Evolutionary conservation across 129 eudicot species (phyloP), one percentile per base, ranked within the genome.

Genomic region (Flaveria sonorensis): DNA sequence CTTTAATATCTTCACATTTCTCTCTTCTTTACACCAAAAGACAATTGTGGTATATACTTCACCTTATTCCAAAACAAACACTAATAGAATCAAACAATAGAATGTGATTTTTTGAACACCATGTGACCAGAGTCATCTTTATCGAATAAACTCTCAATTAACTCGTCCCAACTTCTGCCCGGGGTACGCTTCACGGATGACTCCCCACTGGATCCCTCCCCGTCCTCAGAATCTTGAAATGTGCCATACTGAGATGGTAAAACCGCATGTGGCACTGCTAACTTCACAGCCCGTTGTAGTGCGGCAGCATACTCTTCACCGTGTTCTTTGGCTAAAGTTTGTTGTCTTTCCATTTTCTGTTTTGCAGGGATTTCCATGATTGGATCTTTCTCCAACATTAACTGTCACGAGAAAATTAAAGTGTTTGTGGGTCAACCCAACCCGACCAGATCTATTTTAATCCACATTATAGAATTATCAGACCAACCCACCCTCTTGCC

Each of bases 291-390:
- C 80, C 96, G 86, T 42, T 46, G 86, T 12, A 91, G 76, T 66
- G 98, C 97, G 73, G 97, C 96, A 61, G 80, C 85, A 68, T 94
- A 48, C 84, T 91, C 92, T 72, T 91, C 89, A 7, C 80, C 78
- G 32, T 91, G 96, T 73, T 91, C 98, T 81, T 76, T 87, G 13
- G 82, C 92, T 48, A 94, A 12, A 14, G 87, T 82, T 73, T 89
- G 69, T 67, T 89, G 96, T 64, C 97, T 51, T 81, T 94, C 96
- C 97, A 94, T 91, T 78, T 81, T 94, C 74, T 94, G 97, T 53
- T 86, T 68, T 78, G 85, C 47, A 36, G 99, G 99, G 32, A 91
- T 86, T 76, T 89, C 92, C 79, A 73, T 81, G 6, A 81, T 79
- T 7, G 82, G 85, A 73, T 93, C 91, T 71, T 87, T 76, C 80